Base-by-base conservation (phyloP, 345 rosid genomes). In the Draba incana region DNA sequence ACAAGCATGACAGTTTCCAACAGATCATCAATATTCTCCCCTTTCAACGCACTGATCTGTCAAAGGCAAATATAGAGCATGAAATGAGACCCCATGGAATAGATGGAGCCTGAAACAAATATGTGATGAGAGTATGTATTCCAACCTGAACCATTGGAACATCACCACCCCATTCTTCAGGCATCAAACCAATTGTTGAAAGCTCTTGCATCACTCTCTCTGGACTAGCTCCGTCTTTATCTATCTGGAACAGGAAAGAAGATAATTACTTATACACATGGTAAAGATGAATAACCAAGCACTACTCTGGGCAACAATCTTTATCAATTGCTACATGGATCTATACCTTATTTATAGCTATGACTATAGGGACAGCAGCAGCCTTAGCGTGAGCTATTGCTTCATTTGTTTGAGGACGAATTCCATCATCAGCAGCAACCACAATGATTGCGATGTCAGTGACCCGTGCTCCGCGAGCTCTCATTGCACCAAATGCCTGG, bases 401-500 rank as follows among this genome's bases (percentile, higher is more conserved):
- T 83, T 94, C 97, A 50, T 74, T 94, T 68, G 99, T 94, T 75
- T 94, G 99, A 69, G 99, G 99, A 57, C 96, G 92, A 69, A 94
- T 90, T 58, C 99, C 99, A 79, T 94, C 99, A 81, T 88, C 96
- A 68, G 97, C 97, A 68, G 99, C 99, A 68, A 94, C 97, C 62
- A 94, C 99, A 74, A 94, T 87, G 65, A 94, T 77, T 67, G 88
- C 95, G 63, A 94, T 91, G 70, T 94, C 99, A 39, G 99, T 94
- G 71, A 94, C 96, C 70, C 97, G 81, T 14, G 99, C 96, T 70
- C 99, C 96, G 27, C 96, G 97, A 80, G 99, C 99, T 82, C 99
- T 91, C 96, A 94, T 94, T 70, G 97, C 99, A 70, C 97, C 99
- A 85, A 94, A 94, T 72, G 97, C 97, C 99, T 94, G 81, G 71